Evolutionary conservation across 768 basidiomycete species (phyloP).

Genomic region (Lentinula detonsa): DNA sequence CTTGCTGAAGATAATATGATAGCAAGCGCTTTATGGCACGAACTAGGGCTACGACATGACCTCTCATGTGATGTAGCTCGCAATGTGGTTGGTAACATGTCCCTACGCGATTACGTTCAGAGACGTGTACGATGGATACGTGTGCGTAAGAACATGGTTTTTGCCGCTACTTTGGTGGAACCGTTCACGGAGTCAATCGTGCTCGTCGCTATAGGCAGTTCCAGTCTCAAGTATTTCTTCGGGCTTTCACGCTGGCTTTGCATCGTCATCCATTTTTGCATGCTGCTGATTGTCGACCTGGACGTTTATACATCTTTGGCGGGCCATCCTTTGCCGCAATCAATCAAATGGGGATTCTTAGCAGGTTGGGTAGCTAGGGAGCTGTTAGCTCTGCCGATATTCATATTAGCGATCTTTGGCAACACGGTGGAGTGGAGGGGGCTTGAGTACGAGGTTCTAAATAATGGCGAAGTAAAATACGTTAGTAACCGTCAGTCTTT

Average conservation of each 20-base stretch:
- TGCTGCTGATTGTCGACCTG: constrained; percentile 78
- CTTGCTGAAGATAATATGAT: constrained; percentile 99
- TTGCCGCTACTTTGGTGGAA: constrained; percentile 81
- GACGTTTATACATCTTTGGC: constrained; percentile 77
- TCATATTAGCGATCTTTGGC: constrained; percentile 75
- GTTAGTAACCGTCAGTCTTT: constrained; percentile 15
- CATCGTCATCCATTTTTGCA: constrained; percentile 50
- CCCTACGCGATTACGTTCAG: constrained; percentile 77
- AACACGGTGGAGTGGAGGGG: constrained; percentile 88
- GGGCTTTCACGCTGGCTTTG: constrained; percentile 49
- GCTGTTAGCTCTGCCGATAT: constrained; percentile 82
- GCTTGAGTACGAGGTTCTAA: constrained; percentile 61
- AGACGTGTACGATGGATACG: constrained; percentile 95
- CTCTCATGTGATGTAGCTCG: constrained; percentile 87
- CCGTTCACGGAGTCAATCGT: constrained; percentile 89
- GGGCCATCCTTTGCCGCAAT: constrained; percentile 49
- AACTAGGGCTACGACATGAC: constrained; percentile 81
- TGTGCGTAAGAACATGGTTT: constrained; percentile 91
- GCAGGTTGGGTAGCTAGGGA: constrained; percentile 79
- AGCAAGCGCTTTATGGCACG: constrained; percentile 87
- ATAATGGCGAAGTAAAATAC: constrained; percentile 62
- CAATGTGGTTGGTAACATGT: constrained; percentile 87
- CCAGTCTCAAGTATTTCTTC: constrained; percentile 45
- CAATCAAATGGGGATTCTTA: constrained; percentile 53
- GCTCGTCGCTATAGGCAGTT: constrained; percentile 56